A percentile compares a stretch with the other conserved stretches of the same genome.
Evolutionary conservation across 306 rosid species (phyloP).

Genomic region (Oemleria cerasiformis): DNA sequence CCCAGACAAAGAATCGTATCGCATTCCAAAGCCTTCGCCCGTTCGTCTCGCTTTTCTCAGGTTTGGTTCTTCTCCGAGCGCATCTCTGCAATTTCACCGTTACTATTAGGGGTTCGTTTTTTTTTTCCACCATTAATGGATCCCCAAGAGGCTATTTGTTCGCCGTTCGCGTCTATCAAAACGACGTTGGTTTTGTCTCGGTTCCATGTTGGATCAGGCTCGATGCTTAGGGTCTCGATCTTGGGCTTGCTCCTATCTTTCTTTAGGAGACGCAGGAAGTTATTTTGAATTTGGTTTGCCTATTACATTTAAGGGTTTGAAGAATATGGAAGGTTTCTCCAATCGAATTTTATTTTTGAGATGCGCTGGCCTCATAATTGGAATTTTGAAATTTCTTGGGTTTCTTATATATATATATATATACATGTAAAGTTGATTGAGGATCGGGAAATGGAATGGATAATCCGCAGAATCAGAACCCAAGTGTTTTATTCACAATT

Average conservation of each 20-base stretch:
- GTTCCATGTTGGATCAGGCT: neutral
- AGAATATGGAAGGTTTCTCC: neutral
- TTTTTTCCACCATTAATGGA: neutral
- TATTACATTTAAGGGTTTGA: neutral
- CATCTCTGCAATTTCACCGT: slow-evolving; percentile 11
- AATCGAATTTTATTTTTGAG: neutral
- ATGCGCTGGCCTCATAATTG: neutral
- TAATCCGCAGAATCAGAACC: no score
- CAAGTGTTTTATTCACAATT: neutral
- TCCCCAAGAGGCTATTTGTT: neutral
- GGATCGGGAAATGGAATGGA: no score
- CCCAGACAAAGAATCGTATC: no score
- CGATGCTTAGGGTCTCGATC: slow-evolving; percentile 7
- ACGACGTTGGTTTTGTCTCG: neutral
- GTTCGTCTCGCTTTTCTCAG: no score
- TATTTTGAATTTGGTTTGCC: neutral
- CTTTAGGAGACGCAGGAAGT: neutral
- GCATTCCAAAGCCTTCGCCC: no score
- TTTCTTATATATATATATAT: no score
- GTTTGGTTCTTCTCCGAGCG: no score
- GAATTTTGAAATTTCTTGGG: neutral
- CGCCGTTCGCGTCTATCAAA: neutral
- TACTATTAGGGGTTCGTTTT: slow-evolving; percentile 2
- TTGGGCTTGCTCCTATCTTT: neutral
- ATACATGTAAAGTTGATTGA: no score